Base-by-base conservation (phyloP, 2,329 filamentous ascomycete species). In the Paraphaeosphaeria sporulosa region DNA sequence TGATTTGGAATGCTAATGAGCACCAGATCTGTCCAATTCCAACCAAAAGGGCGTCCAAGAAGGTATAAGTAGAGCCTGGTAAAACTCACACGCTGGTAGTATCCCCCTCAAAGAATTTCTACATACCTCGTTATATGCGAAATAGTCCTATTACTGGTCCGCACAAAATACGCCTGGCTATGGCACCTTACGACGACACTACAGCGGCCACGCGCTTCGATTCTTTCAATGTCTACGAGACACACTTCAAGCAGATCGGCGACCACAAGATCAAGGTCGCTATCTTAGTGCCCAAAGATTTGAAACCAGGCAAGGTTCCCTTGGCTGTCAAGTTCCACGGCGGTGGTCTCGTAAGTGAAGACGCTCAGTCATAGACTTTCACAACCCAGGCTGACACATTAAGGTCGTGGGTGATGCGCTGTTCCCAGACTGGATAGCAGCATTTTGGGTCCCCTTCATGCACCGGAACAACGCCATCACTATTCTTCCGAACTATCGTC, bases 401-500 rank as follows among this genome's bases (percentile, higher is more conserved):
- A 40, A 74, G 71, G 47, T 71, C 2, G 63, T 62, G 5, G 75
- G 75, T 13, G 67, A 70, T 43, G 71, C 68, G 15, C 56, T 74
- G 27, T 73, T 69, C 52, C 49, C 69, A 0, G 64, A 68, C 15
- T 78, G 74, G 74, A 70, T 72, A 52, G 57, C 68, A 2, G 63
- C 68, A 4, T 78, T 64, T 49, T 69, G 78, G 9, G 67, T 83
- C 6, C 75, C 81, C 8, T 72, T 82, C 36, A 72, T 78, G 25
- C 70, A 74, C 1, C 64, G 71, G 32, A 75, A 79, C 51, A 68
- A 67, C 17, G 81, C 83, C 17, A 79, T 86, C 48, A 73, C 82
- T 27, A 65, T 86, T 4, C 71, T 78, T 1, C 80, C 82, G 0
- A 81, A 84, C 67, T 83, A 86, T 72, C 83, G 83, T 12, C 79